Evolutionary conservation across 2,329 filamentous ascomycete genomes (phyloP), one percentile per base, ranked within the genome.

Genomic region (Pseudopithomyces chartarum): DNA sequence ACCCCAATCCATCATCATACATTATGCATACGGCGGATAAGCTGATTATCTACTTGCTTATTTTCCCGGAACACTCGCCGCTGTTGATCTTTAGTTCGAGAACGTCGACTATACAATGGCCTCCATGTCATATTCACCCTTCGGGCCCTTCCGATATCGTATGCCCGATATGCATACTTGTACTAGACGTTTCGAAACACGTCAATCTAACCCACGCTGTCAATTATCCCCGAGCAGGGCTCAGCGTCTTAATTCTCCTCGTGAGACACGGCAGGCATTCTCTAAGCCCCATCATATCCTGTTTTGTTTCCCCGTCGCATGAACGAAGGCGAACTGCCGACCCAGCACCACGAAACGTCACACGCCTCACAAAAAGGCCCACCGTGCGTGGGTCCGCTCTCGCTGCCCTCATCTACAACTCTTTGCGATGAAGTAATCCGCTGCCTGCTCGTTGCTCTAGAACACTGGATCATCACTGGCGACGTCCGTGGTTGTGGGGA

Each of bases 171-270:
- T 10, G 50, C 50, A 44, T 45, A n/a, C n/a, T n/a, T n/a, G n/a
- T n/a, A n/a, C n/a, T n/a, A n/a, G 42, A 51, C 15, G 48, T 51
- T 51, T 51, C 36, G 36, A 51, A 51, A 51, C 48, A 33, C n/a
- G 23, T 20, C 22, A 51, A 40, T 49, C 20, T 39, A 39, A 39
- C 32, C 19, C 17, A 38, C 19, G 19, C 33, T 26, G 32, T 38
- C 45, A 38, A 26, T 26, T 48, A 19, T 32, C 23, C 10, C 32
- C 32, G 19, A 48, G 12, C 45, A 15, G 17, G n/a, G 22, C 8
- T 36, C 12, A 20, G 17, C 10, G 7, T 38, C 10, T 48, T 36
- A 11, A 19, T 15, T n/a, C 19, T 23, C 32, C 23, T 38, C 23
- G 20, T 33, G 33, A 26, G 13, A n/a, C 19, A 3, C 13, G 7